Conservation (phyloP, 2,329 filamentous ascomycete genomes). For the Monilinia fructicola region DNA sequence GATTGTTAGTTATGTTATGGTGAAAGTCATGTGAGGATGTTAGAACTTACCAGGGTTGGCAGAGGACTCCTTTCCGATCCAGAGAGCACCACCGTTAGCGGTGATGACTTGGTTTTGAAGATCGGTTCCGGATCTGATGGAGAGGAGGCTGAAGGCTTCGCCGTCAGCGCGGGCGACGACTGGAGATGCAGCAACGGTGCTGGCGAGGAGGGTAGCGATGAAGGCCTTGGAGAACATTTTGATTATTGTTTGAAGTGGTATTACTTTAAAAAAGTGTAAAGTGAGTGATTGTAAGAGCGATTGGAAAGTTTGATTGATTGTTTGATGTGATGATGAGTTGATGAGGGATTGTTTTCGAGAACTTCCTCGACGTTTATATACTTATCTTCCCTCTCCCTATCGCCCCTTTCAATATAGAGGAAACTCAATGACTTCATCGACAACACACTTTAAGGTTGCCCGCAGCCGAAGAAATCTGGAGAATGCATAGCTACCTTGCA, state of each 20-base stretch:
- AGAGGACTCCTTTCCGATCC: constrained; percentile 15
- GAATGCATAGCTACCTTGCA: neutral
- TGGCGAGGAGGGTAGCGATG: constrained; percentile 23
- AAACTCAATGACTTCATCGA: constrained; percentile 12
- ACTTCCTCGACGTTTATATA: constrained; percentile 18
- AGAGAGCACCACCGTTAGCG: constrained; percentile 1
- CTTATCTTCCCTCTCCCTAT: neutral
- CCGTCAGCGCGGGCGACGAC: neutral
- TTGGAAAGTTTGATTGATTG: neutral
- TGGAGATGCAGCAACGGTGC: constrained; percentile 24
- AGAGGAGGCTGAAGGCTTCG: constrained; percentile 6
- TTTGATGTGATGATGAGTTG: constrained; percentile 6
- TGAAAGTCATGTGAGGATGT: neutral
- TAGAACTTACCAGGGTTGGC: constrained; percentile 16
- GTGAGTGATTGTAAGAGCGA: neutral
- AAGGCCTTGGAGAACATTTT: constrained; percentile 26
- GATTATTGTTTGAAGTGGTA: constrained; percentile 9
- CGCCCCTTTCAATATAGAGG: neutral
- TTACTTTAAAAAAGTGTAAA: constrained; percentile 8
- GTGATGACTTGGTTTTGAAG: constrained; percentile 16
- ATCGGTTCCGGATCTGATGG: constrained; percentile 27
- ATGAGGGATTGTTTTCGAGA: neutral
- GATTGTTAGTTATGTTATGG: neutral
- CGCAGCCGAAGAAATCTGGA: neutral
- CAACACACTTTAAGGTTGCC: neutral